Conservation (phyloP, 2,329 filamentous ascomycete genomes). For the Pseudogymnoascus sp. region DNA sequence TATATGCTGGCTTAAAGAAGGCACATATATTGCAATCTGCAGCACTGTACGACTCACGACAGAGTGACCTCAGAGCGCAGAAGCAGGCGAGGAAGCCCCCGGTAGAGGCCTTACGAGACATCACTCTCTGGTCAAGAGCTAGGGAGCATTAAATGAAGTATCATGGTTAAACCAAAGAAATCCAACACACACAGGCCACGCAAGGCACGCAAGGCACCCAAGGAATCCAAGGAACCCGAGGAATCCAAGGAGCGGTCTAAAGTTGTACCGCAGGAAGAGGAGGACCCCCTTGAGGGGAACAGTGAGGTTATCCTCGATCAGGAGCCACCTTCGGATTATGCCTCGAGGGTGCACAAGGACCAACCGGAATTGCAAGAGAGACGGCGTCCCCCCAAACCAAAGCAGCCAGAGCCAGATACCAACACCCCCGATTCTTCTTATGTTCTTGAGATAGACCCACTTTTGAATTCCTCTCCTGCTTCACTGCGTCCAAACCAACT, state of each 20-base stretch:
- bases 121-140: not conserved
- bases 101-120: not conserved
- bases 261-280: not conserved
- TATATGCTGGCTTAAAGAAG: not conserved
- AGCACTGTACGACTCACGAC: not conserved
- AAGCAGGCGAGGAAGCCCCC: not conserved
- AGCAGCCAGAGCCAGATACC: not conserved
- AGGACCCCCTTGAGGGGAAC: no score
- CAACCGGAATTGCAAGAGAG: not conserved
- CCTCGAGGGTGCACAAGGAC: not conserved
- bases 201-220: no score
- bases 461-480: not conserved
- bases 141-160: not conserved
- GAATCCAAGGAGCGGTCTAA: not conserved
- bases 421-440: not conserved
- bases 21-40: not conserved
- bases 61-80: not conserved
- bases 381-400: not conserved
- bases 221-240: no score
- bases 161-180: not conserved
- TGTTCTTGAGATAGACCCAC: not conserved
- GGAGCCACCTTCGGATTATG: not conserved
- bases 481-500: not conserved
- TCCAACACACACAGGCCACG: no score
- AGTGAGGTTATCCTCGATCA: not conserved